Base-by-base conservation (phyloP, 306 rosid species). In the Lotus japonicus region DNA sequence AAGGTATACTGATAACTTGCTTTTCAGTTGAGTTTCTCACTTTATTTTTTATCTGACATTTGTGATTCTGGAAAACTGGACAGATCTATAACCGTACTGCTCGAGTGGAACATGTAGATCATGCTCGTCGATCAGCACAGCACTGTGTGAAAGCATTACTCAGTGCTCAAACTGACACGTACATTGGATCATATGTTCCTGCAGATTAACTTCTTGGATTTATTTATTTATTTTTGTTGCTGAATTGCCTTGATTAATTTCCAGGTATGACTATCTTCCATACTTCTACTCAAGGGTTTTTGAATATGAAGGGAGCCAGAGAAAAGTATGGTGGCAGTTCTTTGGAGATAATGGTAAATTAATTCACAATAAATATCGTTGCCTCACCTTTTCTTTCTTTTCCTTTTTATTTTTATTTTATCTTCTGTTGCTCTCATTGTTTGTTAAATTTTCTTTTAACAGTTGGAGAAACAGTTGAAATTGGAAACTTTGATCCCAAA, bases 321-420 rank as follows among this genome's bases (percentile, higher is more conserved):
- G 96, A 78, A 94, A 88, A 86, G 78, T 94, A 53, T 90, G 95
- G 97, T 94, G 97, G 97, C 99, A 94, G 81, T 94, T 90, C 78
- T 90, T 80, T 2, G 97, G 98, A 56, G 97, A 90, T 83, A 90
- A 82, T 50, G 91, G 97, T 94, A 77, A 72, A 42, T 62, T 38
- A 49, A 28, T 39, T 44, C n/a, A 16, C 56, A 45, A 18, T 33
- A 58, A 18, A 19, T 39, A 48, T 43, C 38, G 59, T 11, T 49
- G 64, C 14, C 49, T 45, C n/a, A 3, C 44, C 35, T 48, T 48
- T 50, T 44, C 16, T 64, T 58, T 8, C 1, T 26, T 11, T 31
- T 11, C 6, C 42, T 15, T 19, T 51, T 46, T 42, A 35, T 61
- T 35, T 2, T 8, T 11, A 4, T 35, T 43, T 44, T 51, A 9